phyloP scores from a whole-genome alignment of 2,329 filamentous ascomycete species.

The Aspergillus floridensis region DNA sequence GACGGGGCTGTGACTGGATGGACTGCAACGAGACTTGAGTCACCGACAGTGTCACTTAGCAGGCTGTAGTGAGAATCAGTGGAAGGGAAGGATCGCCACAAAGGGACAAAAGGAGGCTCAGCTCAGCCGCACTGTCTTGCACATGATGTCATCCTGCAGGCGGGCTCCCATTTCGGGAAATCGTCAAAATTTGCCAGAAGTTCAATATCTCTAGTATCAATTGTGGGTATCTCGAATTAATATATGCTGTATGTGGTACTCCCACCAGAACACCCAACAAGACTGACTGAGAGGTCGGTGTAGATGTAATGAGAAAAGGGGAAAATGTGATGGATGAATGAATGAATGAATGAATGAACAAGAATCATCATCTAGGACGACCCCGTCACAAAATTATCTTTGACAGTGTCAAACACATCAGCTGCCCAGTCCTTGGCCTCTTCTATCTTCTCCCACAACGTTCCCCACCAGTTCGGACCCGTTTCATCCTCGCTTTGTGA shows the following conservation, averaged over 20 bases:
- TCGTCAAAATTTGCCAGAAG: not conserved
- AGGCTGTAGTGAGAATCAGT: not conserved
- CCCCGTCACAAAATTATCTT: conserved; percentile 24
- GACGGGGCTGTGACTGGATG: not conserved
- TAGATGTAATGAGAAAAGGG: not conserved
- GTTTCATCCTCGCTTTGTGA: conserved; percentile 22
- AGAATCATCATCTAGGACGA: conserved; percentile 1
- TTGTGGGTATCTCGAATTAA: not conserved
- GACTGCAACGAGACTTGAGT: not conserved
- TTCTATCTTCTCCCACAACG: conserved; percentile 35
- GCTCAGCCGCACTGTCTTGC: not conserved
- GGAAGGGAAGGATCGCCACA: not conserved
- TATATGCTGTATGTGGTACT: not conserved
- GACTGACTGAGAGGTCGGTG: too few species aligned
- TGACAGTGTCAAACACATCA: conserved; percentile 30
- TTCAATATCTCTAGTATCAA: not conserved
- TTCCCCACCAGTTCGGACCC: conserved; percentile 31
- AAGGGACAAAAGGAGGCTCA: not conserved
- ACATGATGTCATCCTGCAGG: not conserved
- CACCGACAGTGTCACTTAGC: not conserved
- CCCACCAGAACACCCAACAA: too few species aligned
- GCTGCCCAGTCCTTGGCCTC: conserved; percentile 37
- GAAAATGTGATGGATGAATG: not conserved
- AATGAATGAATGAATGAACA: not conserved
- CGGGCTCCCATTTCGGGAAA: not conserved